A percentile compares a stretch with the other conserved stretches of the same genome.
phyloP scores from a whole-genome alignment of 257 asterid genomes.

The Solanum phureja region DNA sequence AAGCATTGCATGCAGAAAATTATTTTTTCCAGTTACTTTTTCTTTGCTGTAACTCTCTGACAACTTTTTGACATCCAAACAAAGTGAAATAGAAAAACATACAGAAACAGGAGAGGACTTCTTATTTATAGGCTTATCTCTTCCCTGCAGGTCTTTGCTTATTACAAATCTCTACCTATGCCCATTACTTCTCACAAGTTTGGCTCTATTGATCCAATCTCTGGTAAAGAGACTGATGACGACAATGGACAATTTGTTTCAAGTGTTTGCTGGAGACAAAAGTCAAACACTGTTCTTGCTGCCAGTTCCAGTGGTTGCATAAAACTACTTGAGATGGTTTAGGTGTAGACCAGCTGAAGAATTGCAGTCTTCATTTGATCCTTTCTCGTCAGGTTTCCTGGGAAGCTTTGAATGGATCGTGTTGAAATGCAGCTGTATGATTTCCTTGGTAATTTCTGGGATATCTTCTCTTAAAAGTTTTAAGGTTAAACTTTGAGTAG shows the following conservation, averaged over 20 bases:
- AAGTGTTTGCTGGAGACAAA: conserved; percentile 86
- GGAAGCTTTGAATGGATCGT: neutral
- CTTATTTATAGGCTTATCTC: neutral
- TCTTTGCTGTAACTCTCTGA: neutral
- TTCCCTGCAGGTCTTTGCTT: conserved; percentile 54
- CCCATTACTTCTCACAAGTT: conserved; percentile 78
- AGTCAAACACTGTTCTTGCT: conserved; percentile 66
- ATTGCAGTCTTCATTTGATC: neutral
- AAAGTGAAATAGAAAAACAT: neutral
- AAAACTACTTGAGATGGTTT: conserved; percentile 67
- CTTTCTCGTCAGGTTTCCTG: neutral
- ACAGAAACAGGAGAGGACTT: neutral
- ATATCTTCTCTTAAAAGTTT: neutral
- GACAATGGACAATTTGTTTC: conserved; percentile 86
- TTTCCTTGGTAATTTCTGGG: neutral
- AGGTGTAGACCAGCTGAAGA: conserved; percentile 8
- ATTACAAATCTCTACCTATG: conserved; percentile 71
- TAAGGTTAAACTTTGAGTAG: neutral
- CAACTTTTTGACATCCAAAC: neutral
- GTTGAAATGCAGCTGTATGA: neutral
- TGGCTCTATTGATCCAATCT: conserved; percentile 73
- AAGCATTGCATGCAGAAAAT: neutral
- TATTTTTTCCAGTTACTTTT: neutral
- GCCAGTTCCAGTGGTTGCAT: conserved; percentile 84
- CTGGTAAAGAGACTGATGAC: conserved; percentile 72